Percentiles rank a stretch among this genome's conserved stretches.
These are phyloP conservation scores for Citrus glauca DNA, from an alignment of 345 rosid genomes.

Conservation along the genomic window DNA sequence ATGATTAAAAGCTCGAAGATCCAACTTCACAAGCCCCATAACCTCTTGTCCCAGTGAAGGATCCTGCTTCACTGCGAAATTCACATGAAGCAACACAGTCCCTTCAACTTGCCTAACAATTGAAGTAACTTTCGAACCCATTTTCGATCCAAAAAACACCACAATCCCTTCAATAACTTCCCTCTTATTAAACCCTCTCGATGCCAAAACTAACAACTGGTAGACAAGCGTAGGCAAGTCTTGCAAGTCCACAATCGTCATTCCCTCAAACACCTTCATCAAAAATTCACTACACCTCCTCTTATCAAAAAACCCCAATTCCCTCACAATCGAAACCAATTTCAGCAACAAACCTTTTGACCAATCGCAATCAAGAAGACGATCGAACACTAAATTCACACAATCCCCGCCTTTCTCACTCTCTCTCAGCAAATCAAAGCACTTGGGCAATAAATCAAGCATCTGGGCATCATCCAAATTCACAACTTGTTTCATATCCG, in stretches of 20 bases:
- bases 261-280: constrained; percentile 61
- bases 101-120: constrained; percentile 74
- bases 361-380: constrained; percentile 51
- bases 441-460: constrained; percentile 65
- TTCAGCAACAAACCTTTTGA: constrained; percentile 50
- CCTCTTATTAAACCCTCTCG: constrained; percentile 70
- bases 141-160: constrained; percentile 53
- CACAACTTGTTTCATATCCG: constrained; percentile 16
- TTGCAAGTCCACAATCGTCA: constrained; percentile 57
- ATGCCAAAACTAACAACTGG: constrained; percentile 74
- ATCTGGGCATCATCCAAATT: constrained; percentile 64
- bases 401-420: constrained; percentile 36
- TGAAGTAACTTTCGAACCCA: constrained; percentile 43
- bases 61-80: constrained; percentile 92
- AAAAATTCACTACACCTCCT: constrained; percentile 52
- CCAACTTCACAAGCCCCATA: constrained; percentile 55
- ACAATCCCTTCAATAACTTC: constrained; percentile 71
- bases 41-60: constrained; percentile 75
- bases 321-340: constrained; percentile 60
- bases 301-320: constrained; percentile 49
- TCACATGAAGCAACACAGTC: constrained; percentile 78
- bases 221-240: constrained; percentile 73
- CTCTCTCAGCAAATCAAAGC: constrained; percentile 40
- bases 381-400: constrained; percentile 37
- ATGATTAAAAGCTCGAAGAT: constrained; percentile 57